A percentile compares a stretch with the other conserved stretches of the same genome.
phyloP scores from a whole-genome alignment of 2,329 filamentous ascomycete genomes.

The Epichloe scottii region DNA sequence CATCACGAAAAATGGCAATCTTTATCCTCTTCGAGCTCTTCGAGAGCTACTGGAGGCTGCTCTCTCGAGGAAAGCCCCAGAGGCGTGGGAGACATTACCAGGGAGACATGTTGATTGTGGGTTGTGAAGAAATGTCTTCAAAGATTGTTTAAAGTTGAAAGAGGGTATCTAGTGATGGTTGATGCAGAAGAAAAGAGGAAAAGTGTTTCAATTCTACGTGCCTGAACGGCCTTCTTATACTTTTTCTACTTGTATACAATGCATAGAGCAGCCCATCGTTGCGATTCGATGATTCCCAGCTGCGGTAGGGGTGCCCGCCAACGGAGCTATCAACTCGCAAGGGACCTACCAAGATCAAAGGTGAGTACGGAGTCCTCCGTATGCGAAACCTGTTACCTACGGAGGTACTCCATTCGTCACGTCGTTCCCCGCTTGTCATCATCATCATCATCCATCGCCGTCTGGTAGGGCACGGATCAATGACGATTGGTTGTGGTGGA shows the following conservation, averaged over 20 bases:
- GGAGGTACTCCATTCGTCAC: not conserved
- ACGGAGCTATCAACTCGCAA: not conserved
- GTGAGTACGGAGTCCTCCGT: not conserved
- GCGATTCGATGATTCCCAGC: constrained; percentile 1
- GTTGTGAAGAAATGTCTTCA: not conserved
- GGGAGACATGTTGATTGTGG: constrained; percentile 8
- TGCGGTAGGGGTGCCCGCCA: not conserved
- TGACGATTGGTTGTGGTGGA: not conserved
- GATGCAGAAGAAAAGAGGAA: not conserved
- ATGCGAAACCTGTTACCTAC: not conserved
- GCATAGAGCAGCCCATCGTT: not conserved
- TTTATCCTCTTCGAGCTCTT: too few species aligned
- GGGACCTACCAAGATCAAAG: not conserved
- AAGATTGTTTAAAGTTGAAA: not conserved
- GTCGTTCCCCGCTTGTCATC: too few species aligned
- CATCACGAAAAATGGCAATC: not conserved
- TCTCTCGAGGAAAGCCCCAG: too few species aligned
- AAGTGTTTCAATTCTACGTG: not conserved
- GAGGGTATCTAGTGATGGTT: not conserved
- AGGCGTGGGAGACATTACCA: constrained; percentile 5
- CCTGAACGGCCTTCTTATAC: constrained; percentile 5
- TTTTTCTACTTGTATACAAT: not conserved
- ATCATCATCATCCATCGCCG: too few species aligned
- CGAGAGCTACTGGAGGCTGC: too few species aligned
- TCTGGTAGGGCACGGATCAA: not conserved